Evolutionary conservation across 306 rosid species (phyloP).

Genomic region (Cucurbita argyrosperma): DNA sequence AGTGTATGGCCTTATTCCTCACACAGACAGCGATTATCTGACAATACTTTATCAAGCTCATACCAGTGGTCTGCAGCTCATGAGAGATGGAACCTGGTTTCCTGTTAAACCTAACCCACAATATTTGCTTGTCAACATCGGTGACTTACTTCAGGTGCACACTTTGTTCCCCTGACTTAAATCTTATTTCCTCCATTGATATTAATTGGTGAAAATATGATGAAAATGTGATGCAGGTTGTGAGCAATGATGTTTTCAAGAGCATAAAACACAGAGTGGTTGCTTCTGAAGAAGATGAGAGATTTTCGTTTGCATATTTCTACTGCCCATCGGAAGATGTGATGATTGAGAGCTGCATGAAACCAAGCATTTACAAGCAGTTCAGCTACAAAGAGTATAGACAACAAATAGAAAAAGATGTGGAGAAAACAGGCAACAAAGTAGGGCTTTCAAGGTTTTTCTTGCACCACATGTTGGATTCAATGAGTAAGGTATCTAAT

Average conservation of each 20-base stretch:
- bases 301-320: constrained; percentile 63
- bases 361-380: constrained; percentile 24
- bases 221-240: constrained; percentile 24
- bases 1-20: constrained; percentile 46
- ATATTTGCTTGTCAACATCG: constrained; percentile 31
- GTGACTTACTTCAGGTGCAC: constrained; percentile 64
- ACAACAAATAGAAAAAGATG: constrained; percentile 36
- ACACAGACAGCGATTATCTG: constrained; percentile 41
- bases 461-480: not conserved
- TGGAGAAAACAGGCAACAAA: constrained; percentile 46
- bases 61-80: constrained; percentile 32
- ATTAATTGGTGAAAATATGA: not conserved
- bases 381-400: constrained; percentile 45
- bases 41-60: constrained; percentile 30
- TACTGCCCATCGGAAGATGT: constrained; percentile 38
- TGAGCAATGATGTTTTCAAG: constrained; percentile 55
- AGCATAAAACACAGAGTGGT: constrained; percentile 55
- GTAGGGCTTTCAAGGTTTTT: constrained; percentile 62
- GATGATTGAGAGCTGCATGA: constrained; percentile 24
- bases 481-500: not conserved
- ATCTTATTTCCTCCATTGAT: not conserved
- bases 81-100: constrained; percentile 34
- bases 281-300: constrained; percentile 24
- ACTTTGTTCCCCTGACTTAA: not conserved
- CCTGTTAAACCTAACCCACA: constrained; percentile 32